Evolutionary conservation across 306 rosid genomes (phyloP).

Genomic region (Lablab purpureus): DNA sequence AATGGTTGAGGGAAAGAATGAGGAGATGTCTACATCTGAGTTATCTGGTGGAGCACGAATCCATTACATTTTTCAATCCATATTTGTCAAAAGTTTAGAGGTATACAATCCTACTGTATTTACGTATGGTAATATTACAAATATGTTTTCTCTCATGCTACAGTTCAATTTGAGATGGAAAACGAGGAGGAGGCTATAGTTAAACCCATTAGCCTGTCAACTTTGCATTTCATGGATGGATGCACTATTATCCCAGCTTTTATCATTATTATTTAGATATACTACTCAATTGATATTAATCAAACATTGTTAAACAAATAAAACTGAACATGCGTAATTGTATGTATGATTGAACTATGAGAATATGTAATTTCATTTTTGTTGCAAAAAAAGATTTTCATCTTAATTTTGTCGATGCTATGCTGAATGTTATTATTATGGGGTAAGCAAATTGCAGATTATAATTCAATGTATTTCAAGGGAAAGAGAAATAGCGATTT

Average conservation of each 20-base stretch:
- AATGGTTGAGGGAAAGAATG: constrained; percentile 95
- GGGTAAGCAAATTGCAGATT: neutral
- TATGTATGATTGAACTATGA: neutral
- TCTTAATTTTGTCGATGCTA: constrained; percentile 4
- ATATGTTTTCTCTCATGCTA: neutral
- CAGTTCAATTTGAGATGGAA: constrained; percentile 23
- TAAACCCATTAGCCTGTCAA: neutral
- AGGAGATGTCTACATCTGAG: constrained; percentile 96
- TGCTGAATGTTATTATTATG: neutral
- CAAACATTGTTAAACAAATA: constrained; percentile 2
- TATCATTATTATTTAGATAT: neutral
- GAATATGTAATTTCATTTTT: constrained; percentile 5
- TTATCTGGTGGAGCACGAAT: constrained; percentile 96
- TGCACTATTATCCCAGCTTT: neutral
- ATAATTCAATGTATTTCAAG: neutral
- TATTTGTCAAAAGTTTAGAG: constrained; percentile 96
- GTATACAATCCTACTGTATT: constrained; percentile 52
- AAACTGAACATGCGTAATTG: neutral
- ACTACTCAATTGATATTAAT: neutral
- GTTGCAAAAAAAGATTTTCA: neutral
- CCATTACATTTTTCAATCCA: constrained; percentile 92
- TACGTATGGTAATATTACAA: neutral
- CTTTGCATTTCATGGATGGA: constrained; percentile 13
- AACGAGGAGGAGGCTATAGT: neutral
- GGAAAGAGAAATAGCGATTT: neutral